A percentile compares a stretch with the other conserved stretches of the same genome.
Evolutionary conservation across 2,329 filamentous ascomycete genomes (phyloP).

Genomic region (Diplodia corticola): DNA sequence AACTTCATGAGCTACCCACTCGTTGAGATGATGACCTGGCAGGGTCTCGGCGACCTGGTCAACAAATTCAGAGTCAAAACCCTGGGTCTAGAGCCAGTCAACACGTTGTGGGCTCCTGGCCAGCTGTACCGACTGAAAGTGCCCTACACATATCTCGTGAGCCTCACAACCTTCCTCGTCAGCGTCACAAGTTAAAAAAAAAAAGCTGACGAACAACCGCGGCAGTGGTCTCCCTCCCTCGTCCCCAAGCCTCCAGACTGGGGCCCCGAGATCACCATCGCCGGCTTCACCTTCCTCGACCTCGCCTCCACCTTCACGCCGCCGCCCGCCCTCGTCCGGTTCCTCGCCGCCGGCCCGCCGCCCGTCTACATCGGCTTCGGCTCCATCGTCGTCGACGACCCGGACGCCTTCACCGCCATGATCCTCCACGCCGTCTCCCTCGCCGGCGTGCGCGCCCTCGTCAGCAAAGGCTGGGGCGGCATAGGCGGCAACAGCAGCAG

Average conservation of each 20-base stretch:
- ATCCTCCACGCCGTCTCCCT: constrained; percentile 68
- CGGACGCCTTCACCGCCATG: constrained; percentile 66
- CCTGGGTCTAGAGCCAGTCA: constrained; percentile 70
- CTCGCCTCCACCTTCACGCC: constrained; percentile 63
- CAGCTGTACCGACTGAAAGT: constrained; percentile 72
- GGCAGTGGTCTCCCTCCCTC: constrained; percentile 58
- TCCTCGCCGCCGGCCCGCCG: constrained; percentile 45
- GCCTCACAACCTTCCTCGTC: background rate
- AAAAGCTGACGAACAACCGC: background rate
- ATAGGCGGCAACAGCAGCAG: constrained; percentile 58
- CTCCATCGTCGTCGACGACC: constrained; percentile 73
- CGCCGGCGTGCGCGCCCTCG: constrained; percentile 68
- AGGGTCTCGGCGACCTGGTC: constrained; percentile 70
- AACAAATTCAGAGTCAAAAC: constrained; percentile 72
- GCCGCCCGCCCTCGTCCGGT: constrained; percentile 52
- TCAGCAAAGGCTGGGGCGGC: constrained; percentile 76
- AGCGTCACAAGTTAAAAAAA: background rate
- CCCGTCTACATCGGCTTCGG: constrained; percentile 77
- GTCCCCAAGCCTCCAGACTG: constrained; percentile 69
- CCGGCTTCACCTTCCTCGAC: constrained; percentile 77
- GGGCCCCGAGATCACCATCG: constrained; percentile 69
- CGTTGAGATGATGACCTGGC: constrained; percentile 73
- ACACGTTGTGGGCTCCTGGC: constrained; percentile 74
- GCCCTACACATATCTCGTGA: constrained; percentile 67
- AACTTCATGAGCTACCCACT: constrained; percentile 81